Base-by-base conservation (phyloP, 345 rosid genomes). In the thale cress (Arabidopsis thaliana) region DNA sequence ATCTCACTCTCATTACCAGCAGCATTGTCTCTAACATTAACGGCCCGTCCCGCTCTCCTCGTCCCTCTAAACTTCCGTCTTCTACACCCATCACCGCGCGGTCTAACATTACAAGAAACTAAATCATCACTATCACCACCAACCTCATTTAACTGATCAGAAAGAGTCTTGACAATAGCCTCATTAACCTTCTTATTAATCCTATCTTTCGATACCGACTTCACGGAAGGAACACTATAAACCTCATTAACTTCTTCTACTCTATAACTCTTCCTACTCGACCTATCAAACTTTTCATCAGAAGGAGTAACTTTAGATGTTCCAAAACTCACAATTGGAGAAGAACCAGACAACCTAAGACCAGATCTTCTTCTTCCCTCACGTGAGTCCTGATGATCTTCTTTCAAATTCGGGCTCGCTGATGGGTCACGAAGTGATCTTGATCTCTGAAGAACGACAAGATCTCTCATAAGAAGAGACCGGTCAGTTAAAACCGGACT, bases 341-440 rank as follows among this genome's bases (percentile, higher is more conserved):
- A 89, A 1, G 97, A 89, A 68, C 83, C 63, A 1, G 94, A 83
- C 65, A 87, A 57, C 82, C 91, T 82, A 84, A 87, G 80, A 61
- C 94, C 67, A 45, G 82, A 83, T 67, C 93, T 85, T 73, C 93
- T 85, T 46, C 96, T 75, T 81, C 90, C 62, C 52, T 60, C 59
- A 53, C 36, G 59, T 28, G 36, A 53, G 5, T 81, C 92, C 72
- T 72, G 82, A 10, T 34, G 42, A 25, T 84, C 85, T 1, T 82
- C 89, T 75, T 82, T 85, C 72, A 75, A 70, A n/a, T 88, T 88
- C 84, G 97, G 90, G 37, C 93, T 96, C 1, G 98, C 94, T 72
- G 93, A 93, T 32, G 99, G 99, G 71, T 96, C 98, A 64, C 91
- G 80, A 8, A 96, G 87, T 22, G 99, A 93, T 57, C 93, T 84